These are phyloP conservation scores for Abelmoschus esculentus DNA, from an alignment of 345 rosid genomes.

Conservation along the genomic window DNA sequence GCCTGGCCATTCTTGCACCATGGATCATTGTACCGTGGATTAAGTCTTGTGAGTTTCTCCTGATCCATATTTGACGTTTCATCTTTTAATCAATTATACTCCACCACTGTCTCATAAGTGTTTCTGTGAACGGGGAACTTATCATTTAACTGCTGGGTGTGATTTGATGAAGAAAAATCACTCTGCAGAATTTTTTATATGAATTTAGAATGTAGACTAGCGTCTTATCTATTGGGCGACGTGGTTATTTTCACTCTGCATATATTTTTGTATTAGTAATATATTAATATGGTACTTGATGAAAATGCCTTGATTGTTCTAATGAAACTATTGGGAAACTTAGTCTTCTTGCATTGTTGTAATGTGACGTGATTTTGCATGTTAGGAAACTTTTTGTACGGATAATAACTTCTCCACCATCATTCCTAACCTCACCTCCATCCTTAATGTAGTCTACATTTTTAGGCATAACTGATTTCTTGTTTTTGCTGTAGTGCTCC, in stretches of 20 bases:
- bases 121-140: background rate
- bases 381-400: background rate
- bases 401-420: background rate
- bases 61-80: constrained; percentile 4
- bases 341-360: background rate
- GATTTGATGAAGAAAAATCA: background rate
- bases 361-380: too few species aligned
- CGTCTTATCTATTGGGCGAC: too few species aligned
- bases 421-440: background rate
- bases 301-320: background rate
- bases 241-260: background rate
- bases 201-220: too few species aligned
- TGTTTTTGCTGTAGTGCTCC: background rate
- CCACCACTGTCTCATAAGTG: background rate
- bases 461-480: background rate
- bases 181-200: background rate
- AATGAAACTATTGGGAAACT: background rate
- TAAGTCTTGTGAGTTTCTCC: constrained; percentile 77
- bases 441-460: background rate
- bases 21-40: constrained; percentile 88
- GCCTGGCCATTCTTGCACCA: constrained; percentile 97
- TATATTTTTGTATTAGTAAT: background rate
- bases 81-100: constrained; percentile 9
- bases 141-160: background rate
- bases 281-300: background rate